Percentiles rank a stretch among this genome's conserved stretches.
phyloP scores from a whole-genome alignment of 805 yeast species.

The Zygosaccharomyces kombuchaensis region DNA sequence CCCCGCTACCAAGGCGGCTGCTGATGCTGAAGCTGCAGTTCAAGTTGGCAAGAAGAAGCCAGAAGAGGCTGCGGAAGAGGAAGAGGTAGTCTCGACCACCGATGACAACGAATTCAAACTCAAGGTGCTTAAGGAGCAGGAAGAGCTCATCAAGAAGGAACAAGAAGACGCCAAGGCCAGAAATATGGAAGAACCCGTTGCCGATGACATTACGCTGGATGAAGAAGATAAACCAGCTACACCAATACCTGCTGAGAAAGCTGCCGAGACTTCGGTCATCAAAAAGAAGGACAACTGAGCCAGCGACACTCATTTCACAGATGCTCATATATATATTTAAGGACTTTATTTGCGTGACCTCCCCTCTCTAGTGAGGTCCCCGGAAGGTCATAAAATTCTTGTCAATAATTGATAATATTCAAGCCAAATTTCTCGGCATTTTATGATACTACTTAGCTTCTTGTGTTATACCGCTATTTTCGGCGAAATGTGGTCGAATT shows the following conservation, averaged over 20 bases:
- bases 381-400: slow-evolving; percentile 1
- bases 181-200: slow-evolving; percentile 23
- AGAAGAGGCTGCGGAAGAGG: slow-evolving; percentile 11
- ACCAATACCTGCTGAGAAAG: slow-evolving; percentile 23
- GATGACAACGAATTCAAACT: slow-evolving; percentile 58
- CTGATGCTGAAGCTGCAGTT: slow-evolving; percentile 6
- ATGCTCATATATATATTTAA: slow-evolving; percentile 6
- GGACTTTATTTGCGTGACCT: background rate
- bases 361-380: background rate
- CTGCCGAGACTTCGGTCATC: slow-evolving; percentile 18
- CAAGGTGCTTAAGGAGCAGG: slow-evolving; percentile 74
- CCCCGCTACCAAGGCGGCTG: background rate
- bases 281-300: slow-evolving; percentile 14
- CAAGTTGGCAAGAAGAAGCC: slow-evolving; percentile 5
- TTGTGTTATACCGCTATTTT: background rate
- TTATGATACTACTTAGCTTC: background rate
- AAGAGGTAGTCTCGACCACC: slow-evolving; percentile 11
- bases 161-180: slow-evolving; percentile 63
- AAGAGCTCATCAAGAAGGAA: slow-evolving; percentile 80
- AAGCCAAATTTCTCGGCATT: background rate
- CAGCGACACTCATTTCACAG: background rate
- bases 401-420: background rate
- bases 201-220: slow-evolving; percentile 38
- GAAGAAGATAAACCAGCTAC: slow-evolving; percentile 31
- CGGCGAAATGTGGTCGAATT: background rate